Conservation (phyloP, 2,329 filamentous ascomycete species). For the Corinectria fuckeliana region DNA sequence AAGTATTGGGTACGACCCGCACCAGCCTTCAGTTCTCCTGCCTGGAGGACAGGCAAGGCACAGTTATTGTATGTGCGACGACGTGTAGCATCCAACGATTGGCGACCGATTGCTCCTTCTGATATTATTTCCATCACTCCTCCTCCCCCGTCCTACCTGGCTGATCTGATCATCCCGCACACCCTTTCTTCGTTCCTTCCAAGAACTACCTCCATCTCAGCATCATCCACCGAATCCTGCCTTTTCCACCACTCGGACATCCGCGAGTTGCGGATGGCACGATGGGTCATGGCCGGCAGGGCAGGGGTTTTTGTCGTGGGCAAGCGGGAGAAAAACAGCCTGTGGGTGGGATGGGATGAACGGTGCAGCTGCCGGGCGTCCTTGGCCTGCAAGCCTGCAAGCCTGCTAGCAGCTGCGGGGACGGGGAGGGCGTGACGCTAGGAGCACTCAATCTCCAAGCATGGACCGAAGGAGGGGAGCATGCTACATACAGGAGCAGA, state of each 20-base stretch:
- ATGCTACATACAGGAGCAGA: too few relatives aligned
- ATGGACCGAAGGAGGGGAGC: too few relatives aligned
- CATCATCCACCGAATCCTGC: neutral
- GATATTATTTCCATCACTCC: neutral
- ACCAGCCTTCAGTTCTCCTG: neutral
- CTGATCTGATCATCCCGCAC: slow-evolving; percentile 1
- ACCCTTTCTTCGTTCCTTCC: neutral
- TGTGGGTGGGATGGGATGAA: slow-evolving; percentile 31
- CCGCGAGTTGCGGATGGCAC: slow-evolving; percentile 27
- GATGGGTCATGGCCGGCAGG: slow-evolving; percentile 29
- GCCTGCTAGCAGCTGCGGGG: slow-evolving; percentile 25
- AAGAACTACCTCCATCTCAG: neutral
- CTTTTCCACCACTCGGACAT: slow-evolving; percentile 19
- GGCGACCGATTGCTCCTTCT: neutral
- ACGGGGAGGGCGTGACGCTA: slow-evolving; percentile 29
- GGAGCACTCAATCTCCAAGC: slow-evolving; percentile 11
- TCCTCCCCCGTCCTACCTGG: neutral
- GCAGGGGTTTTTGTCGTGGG: slow-evolving; percentile 25
- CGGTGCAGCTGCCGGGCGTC: slow-evolving; percentile 24
- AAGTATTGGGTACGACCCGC: slow-evolving; percentile 7
- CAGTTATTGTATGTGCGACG: neutral
- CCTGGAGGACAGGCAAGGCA: neutral
- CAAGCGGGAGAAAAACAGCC: neutral
- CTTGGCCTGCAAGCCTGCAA: too few relatives aligned
- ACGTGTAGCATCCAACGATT: neutral